phyloP scores from a whole-genome alignment of 768 basidiomycete species.

The Pleurotus sapidus region DNA sequence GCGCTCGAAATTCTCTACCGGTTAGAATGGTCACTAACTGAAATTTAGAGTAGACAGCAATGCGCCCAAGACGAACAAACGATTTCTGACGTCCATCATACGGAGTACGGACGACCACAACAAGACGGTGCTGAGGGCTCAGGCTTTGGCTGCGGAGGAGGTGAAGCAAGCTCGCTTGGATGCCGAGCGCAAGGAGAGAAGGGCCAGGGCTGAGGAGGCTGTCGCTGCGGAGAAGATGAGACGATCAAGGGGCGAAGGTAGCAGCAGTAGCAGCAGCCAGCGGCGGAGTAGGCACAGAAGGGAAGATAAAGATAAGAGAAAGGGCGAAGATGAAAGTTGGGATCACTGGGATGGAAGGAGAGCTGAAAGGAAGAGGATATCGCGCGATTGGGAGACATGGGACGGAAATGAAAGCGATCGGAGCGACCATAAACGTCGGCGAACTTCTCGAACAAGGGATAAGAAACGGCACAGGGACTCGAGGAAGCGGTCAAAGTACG shows the following conservation, averaged over 20 bases:
- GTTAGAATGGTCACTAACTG: background rate
- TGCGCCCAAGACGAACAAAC: constrained; percentile 79
- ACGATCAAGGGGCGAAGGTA: constrained; percentile 22
- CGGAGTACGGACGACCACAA: constrained; percentile 96
- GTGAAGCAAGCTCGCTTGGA: constrained; percentile 68
- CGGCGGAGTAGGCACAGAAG: constrained; percentile 6
- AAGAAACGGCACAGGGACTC: constrained; percentile 10
- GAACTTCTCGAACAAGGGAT: constrained; percentile 20
- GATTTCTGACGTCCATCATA: constrained; percentile 82
- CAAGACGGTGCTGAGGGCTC: constrained; percentile 72
- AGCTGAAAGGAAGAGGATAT: constrained; percentile 43
- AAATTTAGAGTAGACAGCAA: constrained; percentile 57
- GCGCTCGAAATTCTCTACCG: background rate
- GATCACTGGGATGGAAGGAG: constrained; percentile 55
- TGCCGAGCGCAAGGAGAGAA: constrained; percentile 57
- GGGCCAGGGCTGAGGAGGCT: constrained; percentile 74
- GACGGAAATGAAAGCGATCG: constrained; percentile 25
- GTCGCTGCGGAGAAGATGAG: constrained; percentile 59
- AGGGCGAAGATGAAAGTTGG: constrained; percentile 36
- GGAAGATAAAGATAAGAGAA: background rate
- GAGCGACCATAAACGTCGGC: constrained; percentile 19
- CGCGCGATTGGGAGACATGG: constrained; percentile 49
- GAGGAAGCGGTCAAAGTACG: constrained; percentile 12
- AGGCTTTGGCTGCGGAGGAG: constrained; percentile 71
- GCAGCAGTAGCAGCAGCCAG: constrained; percentile 22